A percentile compares a stretch with the other conserved stretches of the same genome.
phyloP scores from a whole-genome alignment of 1,139 yeast genomes.

The Yamadazyma atmosphaerica region DNA sequence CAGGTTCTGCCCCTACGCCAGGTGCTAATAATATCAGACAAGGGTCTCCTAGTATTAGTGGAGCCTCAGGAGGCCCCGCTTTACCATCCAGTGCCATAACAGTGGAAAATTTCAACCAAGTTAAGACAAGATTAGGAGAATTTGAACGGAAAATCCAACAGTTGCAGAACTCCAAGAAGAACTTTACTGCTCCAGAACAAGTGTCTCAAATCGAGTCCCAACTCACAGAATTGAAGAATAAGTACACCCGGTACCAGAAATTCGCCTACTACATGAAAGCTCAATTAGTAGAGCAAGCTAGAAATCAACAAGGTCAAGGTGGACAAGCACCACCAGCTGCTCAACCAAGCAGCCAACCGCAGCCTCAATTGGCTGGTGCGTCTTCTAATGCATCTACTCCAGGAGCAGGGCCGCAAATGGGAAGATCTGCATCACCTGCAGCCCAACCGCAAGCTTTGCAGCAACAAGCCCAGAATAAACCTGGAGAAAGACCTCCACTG shows the following conservation, averaged over 20 bases:
- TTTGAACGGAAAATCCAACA: slow-evolving; percentile 41
- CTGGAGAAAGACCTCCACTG: neutral
- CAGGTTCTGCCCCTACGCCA: no score
- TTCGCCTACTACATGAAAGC: slow-evolving; percentile 41
- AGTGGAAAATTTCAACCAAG: slow-evolving; percentile 41
- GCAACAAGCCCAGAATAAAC: slow-evolving; percentile 2
- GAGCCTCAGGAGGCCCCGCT: slow-evolving; percentile 12
- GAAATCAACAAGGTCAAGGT: slow-evolving; percentile 6
- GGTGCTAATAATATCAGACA: slow-evolving; percentile 1
- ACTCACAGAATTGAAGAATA: slow-evolving; percentile 34
- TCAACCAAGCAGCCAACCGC: slow-evolving; percentile 9
- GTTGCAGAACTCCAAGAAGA: slow-evolving; percentile 26
- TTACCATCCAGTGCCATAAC: slow-evolving; percentile 37
- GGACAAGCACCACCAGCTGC: slow-evolving; percentile 2
- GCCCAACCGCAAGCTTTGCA: slow-evolving; percentile 5
- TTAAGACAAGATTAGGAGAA: slow-evolving; percentile 39
- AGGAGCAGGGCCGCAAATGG: slow-evolving; percentile 6
- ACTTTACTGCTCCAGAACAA: slow-evolving; percentile 31
- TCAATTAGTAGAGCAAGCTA: slow-evolving; percentile 38
- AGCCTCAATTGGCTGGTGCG: slow-evolving; percentile 5
- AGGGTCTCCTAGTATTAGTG: neutral
- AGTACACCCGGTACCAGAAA: slow-evolving; percentile 38
- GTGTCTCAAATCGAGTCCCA: slow-evolving; percentile 35
- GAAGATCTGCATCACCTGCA: slow-evolving; percentile 12
- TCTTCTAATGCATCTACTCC: neutral